Percentiles rank a stretch among this genome's conserved stretches.
Evolutionary conservation across 306 rosid genomes (phyloP).

Genomic region (Casuarina equisetifolia): DNA sequence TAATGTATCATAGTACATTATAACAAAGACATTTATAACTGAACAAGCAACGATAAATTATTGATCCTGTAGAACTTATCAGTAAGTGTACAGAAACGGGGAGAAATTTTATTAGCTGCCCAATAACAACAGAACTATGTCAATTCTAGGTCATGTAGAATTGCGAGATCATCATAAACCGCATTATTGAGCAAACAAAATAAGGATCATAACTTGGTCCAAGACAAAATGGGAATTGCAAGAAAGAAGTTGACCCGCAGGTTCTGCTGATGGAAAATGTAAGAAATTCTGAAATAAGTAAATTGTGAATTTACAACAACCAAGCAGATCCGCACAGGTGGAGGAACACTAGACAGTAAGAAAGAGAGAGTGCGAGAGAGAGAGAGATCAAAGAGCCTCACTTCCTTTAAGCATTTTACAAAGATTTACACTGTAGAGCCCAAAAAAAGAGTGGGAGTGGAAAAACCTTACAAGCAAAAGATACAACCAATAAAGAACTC

Average conservation of each 20-base stretch:
- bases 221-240: neutral
- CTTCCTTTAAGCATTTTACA: slow-evolving; percentile 10
- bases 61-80: neutral
- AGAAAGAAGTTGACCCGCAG: neutral
- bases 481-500: neutral
- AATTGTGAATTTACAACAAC: neutral
- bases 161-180: neutral
- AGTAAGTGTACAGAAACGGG: neutral
- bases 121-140: neutral
- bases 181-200: neutral
- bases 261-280: no score
- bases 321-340: neutral
- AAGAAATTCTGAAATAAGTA: neutral
- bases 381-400: slow-evolving; percentile 15
- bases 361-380: neutral
- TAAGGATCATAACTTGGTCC: neutral
- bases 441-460: no score
- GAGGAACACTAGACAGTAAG: neutral
- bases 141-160: neutral
- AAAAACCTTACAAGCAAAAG: slow-evolving; percentile 10
- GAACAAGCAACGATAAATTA: neutral
- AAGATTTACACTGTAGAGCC: slow-evolving; percentile 19
- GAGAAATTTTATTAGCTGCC: neutral
- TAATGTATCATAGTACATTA: neutral
- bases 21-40: neutral